Base-by-base conservation (phyloP, 2,329 filamentous ascomycete genomes). In the Colletotrichum brevisporum region DNA sequence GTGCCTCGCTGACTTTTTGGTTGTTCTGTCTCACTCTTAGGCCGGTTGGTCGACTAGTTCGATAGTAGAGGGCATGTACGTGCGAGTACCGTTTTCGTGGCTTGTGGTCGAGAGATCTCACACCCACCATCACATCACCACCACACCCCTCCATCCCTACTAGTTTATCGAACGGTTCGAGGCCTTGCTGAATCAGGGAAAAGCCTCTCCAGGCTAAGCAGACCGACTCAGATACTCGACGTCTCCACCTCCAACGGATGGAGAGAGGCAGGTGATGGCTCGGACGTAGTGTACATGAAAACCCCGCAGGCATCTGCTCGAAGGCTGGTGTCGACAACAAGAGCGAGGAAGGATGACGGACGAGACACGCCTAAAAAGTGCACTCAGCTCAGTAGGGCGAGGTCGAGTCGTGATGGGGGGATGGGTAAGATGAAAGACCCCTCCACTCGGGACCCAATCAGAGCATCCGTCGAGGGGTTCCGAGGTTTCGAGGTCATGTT, bases 91-190 rank as follows among this genome's bases (percentile, higher is more conserved):
- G 10, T 60, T 27, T 60, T 27, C 21, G 50, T 63, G 43, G 58
- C 24, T 54, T 45, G 21, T 24, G 55, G n/a, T 36, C 21, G 39
- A 47, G 45, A 60, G 55, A 60, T 60, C 51, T 47, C 51, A 48
- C 56, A 61, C 66, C 47, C 62, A 45, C 62, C 62, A 47, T 59
- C 39, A 58, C 62, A 47, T 59, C 39, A 58, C 39, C 24, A 15
- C 27, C 47, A 50, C 61, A 64, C 62, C 62, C 50, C 56, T 66
- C 45, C 51, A 69, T 61, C 67, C 67, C 39, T 69, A 56, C 67
- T 69, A 69, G 67, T 50, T 18, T 26, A 52, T 56, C 45, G 62
- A 67, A 69, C 51, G 62, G 67, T 61, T 67, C 62, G 62, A 69
- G 56, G 27, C 67, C 64, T 69, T 55, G 51, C 67, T 69, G 45